Conservation (phyloP, 2,329 filamentous ascomycete genomes). For the Zelopaecilomyces penicillatus region DNA sequence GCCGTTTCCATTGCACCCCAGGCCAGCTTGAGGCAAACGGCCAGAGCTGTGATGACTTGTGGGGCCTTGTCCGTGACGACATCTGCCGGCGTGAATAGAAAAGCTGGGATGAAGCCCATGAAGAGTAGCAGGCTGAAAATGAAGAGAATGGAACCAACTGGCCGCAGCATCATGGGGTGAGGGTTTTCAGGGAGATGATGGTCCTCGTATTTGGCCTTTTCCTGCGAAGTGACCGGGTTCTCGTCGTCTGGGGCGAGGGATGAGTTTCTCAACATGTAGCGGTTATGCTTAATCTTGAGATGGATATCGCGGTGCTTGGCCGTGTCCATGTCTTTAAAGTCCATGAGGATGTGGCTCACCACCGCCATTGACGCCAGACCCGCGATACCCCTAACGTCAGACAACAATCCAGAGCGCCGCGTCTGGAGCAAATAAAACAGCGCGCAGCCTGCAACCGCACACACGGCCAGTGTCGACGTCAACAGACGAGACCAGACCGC, state of each 20-base stretch:
- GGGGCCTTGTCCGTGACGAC: conserved; percentile 52
- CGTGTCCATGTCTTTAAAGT: conserved; percentile 65
- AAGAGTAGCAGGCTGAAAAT: conserved; percentile 50
- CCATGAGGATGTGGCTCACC: conserved; percentile 62
- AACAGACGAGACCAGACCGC: conserved; percentile 54
- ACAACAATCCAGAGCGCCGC: conserved; percentile 56
- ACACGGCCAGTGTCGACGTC: conserved; percentile 45
- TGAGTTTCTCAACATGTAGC: conserved; percentile 63
- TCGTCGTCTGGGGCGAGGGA: conserved; percentile 58
- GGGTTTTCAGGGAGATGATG: conserved; percentile 50
- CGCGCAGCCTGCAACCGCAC: conserved; percentile 48
- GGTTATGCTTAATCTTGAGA: conserved; percentile 53
- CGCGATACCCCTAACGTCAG: conserved; percentile 64
- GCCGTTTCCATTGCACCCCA: conserved; percentile 63
- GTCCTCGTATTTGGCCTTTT: conserved; percentile 40
- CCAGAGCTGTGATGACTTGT: conserved; percentile 57
- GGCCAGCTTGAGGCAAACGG: conserved; percentile 57
- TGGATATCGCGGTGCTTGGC: conserved; percentile 60
- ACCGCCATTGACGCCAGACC: conserved; percentile 70
- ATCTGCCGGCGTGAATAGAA: conserved; percentile 51
- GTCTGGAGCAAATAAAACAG: conserved; percentile 54
- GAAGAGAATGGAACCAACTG: conserved; percentile 51
- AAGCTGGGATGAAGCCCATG: conserved; percentile 47
- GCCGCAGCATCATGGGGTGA: conserved; percentile 60
- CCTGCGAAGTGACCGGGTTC: conserved; percentile 29